Conservation (phyloP, 2,329 filamentous ascomycete genomes). For the Lasiodiplodia sp. region DNA sequence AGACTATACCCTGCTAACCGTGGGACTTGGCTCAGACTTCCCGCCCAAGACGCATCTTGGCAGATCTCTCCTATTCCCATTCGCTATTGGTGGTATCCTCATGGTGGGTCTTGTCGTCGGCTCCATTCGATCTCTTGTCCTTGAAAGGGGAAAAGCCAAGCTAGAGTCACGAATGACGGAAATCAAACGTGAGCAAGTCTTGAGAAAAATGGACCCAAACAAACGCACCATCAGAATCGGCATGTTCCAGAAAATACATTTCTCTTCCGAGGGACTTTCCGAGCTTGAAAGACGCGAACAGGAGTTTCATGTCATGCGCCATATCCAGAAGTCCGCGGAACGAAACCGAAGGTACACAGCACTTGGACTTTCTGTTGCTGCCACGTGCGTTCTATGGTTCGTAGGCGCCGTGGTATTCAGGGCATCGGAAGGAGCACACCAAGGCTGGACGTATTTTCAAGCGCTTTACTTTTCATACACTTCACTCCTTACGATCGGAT, state of each 20-base stretch:
- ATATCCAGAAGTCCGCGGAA: constrained; percentile 48
- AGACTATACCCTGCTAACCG: constrained; percentile 63
- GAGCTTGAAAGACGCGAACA: constrained; percentile 54
- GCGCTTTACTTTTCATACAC: constrained; percentile 63
- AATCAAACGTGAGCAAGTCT: constrained; percentile 53
- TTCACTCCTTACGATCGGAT: constrained; percentile 62
- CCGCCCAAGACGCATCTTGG: constrained; percentile 59
- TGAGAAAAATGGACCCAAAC: constrained; percentile 49
- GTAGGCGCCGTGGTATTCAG: constrained; percentile 60
- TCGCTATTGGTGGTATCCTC: constrained; percentile 62
- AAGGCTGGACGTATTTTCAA: constrained; percentile 61
- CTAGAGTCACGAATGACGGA: constrained; percentile 59
- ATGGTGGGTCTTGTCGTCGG: constrained; percentile 64
- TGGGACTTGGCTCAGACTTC: constrained; percentile 61
- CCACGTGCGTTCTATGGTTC: constrained; percentile 52
- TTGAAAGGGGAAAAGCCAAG: constrained; percentile 61
- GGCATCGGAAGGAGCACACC: constrained; percentile 50
- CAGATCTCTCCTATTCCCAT: constrained; percentile 61
- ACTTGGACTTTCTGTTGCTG: constrained; percentile 48
- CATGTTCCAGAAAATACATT: constrained; percentile 49
- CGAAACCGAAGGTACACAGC: constrained; percentile 49
- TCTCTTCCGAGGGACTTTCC: constrained; percentile 48
- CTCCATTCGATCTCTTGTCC: constrained; percentile 58
- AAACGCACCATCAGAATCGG: constrained; percentile 53
- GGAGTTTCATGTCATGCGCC: constrained; percentile 56